Evolutionary conservation across 1,284 basidiomycete genomes (phyloP).

Genomic region (Austroboletus niveus): DNA sequence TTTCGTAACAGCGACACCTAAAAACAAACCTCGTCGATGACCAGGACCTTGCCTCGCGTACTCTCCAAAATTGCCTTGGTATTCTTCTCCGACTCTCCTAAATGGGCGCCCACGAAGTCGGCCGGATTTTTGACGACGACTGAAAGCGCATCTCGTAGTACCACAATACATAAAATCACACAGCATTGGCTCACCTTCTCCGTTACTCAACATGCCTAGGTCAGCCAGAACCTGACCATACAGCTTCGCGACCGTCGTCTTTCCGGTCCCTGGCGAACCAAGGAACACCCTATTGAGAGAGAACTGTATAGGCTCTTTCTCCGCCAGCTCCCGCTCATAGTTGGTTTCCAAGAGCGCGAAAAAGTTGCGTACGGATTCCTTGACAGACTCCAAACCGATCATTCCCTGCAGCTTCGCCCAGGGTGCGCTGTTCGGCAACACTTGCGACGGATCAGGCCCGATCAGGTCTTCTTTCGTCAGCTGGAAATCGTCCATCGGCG

Average conservation of each 20-base stretch:
- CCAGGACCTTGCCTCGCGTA: constrained; percentile 60
- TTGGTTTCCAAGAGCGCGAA: constrained; percentile 49
- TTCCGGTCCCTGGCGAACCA: constrained; percentile 65
- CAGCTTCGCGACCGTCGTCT: constrained; percentile 63
- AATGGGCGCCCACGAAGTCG: constrained; percentile 55
- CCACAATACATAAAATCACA: background rate
- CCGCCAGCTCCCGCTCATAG: constrained; percentile 56
- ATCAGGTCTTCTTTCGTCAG: constrained; percentile 39
- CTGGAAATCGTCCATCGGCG: constrained; percentile 15
- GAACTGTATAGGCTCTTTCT: constrained; percentile 49
- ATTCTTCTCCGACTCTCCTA: constrained; percentile 60
- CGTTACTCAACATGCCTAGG: constrained; percentile 40
- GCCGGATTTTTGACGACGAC: constrained; percentile 65
- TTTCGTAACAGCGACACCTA: background rate
- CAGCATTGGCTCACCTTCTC: constrained; percentile 31
- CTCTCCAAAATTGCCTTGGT: constrained; percentile 60
- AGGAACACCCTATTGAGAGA: constrained; percentile 64
- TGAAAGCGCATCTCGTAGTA: constrained; percentile 22
- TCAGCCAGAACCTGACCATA: constrained; percentile 63
- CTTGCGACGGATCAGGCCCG: constrained; percentile 58
- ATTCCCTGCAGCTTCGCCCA: constrained; percentile 54
- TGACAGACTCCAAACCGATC: constrained; percentile 56
- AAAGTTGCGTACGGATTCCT: constrained; percentile 50
- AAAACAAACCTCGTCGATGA: constrained; percentile 61
- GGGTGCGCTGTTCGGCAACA: constrained; percentile 41